phyloP scores from a whole-genome alignment of 116 monocot genomes.

The Papilionanthe hybrid region DNA sequence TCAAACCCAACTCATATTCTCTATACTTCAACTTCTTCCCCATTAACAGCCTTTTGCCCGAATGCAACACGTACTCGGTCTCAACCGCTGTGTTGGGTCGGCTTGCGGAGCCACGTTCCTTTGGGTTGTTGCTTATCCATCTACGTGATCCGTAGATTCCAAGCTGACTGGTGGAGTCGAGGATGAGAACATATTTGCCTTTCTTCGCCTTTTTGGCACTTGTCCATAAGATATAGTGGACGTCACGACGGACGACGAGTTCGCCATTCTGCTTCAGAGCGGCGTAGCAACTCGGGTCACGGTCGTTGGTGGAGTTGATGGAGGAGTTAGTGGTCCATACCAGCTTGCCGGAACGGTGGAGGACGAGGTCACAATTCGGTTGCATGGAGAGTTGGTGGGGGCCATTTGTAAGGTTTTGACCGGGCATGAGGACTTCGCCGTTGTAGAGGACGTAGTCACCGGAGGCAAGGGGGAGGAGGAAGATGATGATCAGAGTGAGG shows the following conservation, averaged over 20 bases:
- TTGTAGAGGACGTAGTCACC: conserved; percentile 21
- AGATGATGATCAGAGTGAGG: background rate
- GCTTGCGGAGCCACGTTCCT: background rate
- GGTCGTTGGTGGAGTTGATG: background rate
- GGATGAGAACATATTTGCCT: conserved; percentile 28
- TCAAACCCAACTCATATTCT: conserved; percentile 15
- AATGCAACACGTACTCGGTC: conserved; percentile 12
- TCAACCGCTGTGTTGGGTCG: background rate
- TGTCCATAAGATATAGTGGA: conserved; percentile 28
- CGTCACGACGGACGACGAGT: conserved; percentile 15
- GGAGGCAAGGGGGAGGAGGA: background rate
- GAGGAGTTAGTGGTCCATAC: conserved; percentile 13
- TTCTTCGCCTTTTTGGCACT: conserved; percentile 14
- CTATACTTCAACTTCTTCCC: conserved; percentile 12
- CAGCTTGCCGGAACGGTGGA: conserved; percentile 9
- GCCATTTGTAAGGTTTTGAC: conserved; percentile 23
- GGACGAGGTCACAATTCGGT: conserved; percentile 28
- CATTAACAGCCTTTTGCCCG: background rate
- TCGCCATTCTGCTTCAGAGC: conserved; percentile 19
- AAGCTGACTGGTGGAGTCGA: conserved; percentile 11
- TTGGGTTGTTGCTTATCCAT: conserved; percentile 19
- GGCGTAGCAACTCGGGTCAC: conserved; percentile 10
- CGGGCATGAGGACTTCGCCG: conserved; percentile 17
- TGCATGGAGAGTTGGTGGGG: conserved; percentile 21
- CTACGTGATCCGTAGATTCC: conserved; percentile 17